Base-by-base conservation (phyloP, 345 rosid species). In the Microcos paniculata region DNA sequence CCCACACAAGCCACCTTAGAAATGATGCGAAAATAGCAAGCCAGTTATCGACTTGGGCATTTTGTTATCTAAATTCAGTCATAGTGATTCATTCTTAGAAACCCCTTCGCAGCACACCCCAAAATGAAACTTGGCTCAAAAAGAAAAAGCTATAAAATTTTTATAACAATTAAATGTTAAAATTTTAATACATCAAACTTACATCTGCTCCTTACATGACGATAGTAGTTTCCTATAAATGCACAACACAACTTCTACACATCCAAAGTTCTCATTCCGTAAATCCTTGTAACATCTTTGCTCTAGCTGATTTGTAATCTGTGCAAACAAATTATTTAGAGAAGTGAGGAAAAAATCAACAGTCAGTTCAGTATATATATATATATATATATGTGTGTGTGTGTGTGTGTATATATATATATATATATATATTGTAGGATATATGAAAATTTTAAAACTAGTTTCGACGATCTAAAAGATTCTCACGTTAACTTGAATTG, bases 241-340 rank as follows among this genome's bases (percentile, higher is more conserved):
- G 84, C 92, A 85, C 91, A 94, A 85, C 78, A 87, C 92, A 67
- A 90, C 91, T 83, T 92, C 90, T 43, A 92, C 94, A 67, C 87
- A 83, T 42, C 81, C 89, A 72, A 92, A 88, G 82, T 96, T 92
- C 88, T 92, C 97, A 81, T 83, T 89, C 83, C 99, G 89, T 83
- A 96, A 65, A 83, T 94, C 99, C 90, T 92, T 96, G 96, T 91
- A 96, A 81, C 97, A 96, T 82, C 93, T 92, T 82, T 94, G 97
- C 84, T 96, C 99, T 14, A 96, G 91, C 45, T 51, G 33, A 51
- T 26, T 51, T 51, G 73, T 70, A 70, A 70, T 70, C 76, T 73
- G 67, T 38, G 63, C 63, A 53, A 35, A 15, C n/a, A 71, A 71
- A 53, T 71, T 30, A 26, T 33, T 53, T n/a, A 38, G 24, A 55